phyloP scores from a whole-genome alignment of 1,139 yeast species.

The Meyerozyma sp. region DNA sequence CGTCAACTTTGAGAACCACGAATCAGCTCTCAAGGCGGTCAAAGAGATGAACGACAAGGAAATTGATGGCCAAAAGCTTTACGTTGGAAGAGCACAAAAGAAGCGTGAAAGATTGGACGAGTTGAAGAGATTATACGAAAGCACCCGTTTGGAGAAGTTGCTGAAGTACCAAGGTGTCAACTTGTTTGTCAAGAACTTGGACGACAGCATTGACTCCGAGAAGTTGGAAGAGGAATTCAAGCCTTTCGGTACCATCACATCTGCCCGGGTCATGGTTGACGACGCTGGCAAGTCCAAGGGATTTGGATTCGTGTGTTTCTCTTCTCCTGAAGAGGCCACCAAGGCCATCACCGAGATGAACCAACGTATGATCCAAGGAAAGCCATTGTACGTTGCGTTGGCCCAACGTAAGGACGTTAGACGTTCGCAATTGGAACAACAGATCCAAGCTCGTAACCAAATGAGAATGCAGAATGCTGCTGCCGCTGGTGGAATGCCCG shows the following conservation, averaged over 20 bases:
- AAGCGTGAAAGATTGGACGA: constrained; percentile 97
- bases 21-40: constrained; percentile 85
- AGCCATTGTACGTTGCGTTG: constrained; percentile 97
- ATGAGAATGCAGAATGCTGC: constrained; percentile 96
- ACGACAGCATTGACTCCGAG: constrained; percentile 88
- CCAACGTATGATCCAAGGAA: constrained; percentile 92
- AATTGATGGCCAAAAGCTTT: constrained; percentile 76
- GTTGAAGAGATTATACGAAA: constrained; percentile 92
- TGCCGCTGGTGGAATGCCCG: constrained; percentile 83
- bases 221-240: constrained; percentile 87
- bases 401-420: constrained; percentile 99
- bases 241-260: constrained; percentile 91
- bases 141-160: constrained; percentile 86
- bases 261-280: constrained; percentile 95
- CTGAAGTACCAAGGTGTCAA: constrained; percentile 97
- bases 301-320: constrained; percentile 97
- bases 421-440: constrained; percentile 96
- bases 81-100: constrained; percentile 99
- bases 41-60: constrained; percentile 89
- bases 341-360: constrained; percentile 98
- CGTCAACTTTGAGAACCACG: constrained; percentile 85
- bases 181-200: constrained; percentile 94
- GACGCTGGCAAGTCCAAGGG: constrained; percentile 96
- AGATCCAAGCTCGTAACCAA: constrained; percentile 97
- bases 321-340: constrained; percentile 97